Conservation (phyloP, 2,329 filamentous ascomycete species). For the Pseudocercospora musae region DNA sequence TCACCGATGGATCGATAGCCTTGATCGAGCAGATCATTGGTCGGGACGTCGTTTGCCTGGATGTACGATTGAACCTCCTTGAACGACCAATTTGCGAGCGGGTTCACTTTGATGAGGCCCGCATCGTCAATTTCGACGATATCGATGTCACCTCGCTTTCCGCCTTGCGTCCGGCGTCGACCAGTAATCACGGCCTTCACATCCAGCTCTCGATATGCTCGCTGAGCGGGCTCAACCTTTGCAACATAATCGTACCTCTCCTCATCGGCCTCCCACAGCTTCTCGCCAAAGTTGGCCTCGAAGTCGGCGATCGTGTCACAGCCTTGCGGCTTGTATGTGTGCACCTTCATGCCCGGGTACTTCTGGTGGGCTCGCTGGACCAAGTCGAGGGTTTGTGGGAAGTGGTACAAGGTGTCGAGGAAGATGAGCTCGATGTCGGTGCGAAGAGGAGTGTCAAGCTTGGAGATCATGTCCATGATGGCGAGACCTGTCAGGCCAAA, state of each 20-base stretch:
- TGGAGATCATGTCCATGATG: constrained; percentile 66
- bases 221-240: constrained; percentile 94
- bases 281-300: constrained; percentile 73
- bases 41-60: constrained; percentile 80
- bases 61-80: constrained; percentile 85
- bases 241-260: constrained; percentile 95
- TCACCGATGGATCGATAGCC: constrained; percentile 99
- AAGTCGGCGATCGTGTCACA: constrained; percentile 72
- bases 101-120: constrained; percentile 95
- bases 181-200: constrained; percentile 91
- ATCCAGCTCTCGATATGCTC: constrained; percentile 81
- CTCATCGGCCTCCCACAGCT: constrained; percentile 78
- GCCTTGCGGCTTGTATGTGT: constrained; percentile 84
- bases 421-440: constrained; percentile 52
- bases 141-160: constrained; percentile 82
- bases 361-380: constrained; percentile 66
- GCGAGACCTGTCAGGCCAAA: constrained; percentile 52
- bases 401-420: constrained; percentile 54
- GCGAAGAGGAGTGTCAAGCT: constrained; percentile 62
- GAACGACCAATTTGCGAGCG: constrained; percentile 91
- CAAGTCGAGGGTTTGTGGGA: constrained; percentile 50
- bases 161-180: constrained; percentile 85
- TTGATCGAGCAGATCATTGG: constrained; percentile 83
- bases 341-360: constrained; percentile 77
- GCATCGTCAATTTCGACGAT: constrained; percentile 91